Base-by-base conservation (phyloP, 176 grass and related monocot species). In the Aechmea fasciata region DNA sequence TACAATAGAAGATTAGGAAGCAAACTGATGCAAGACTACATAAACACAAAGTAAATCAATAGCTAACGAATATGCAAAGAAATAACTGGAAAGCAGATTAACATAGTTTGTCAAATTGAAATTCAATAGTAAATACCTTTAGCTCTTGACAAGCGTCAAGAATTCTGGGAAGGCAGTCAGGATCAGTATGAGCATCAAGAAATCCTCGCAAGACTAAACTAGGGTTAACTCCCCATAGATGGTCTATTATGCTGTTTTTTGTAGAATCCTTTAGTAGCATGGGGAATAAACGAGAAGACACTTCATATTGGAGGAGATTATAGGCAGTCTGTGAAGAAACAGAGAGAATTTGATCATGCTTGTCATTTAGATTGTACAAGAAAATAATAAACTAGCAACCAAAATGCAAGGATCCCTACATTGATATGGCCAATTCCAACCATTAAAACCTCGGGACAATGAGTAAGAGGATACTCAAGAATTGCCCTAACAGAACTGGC, bases 241-340 rank as follows among this genome's bases (percentile, higher is more conserved):
- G 71, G 13, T 78, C 78, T 61, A 97, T 65, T 64, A 79, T 83
- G 75, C 52, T 87, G 63, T 12, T 74, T 33, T 78, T 80, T 48
- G 61, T 68, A 67, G 81, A 70, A 81, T 87, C 87, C 80, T 83
- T 97, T 71, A 97, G 17, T n/a, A 97, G 64, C 73, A 77, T 55
- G 87, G 89, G 82, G 76, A 97, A 90, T 69, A 89, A 75, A 59
- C 65, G 75, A 67, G 83, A 90, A 22, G 83, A 51, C 72, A 97
- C 83, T 77, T 97, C 93, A 67, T 83, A 57, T 47, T 90, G 93
- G 66, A 97, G 81, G 47, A 97, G 86, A 73, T 97, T 92, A 77
- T 97, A 97, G 48, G 86, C 57, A 81, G 86, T 97, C 93, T 97
- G 86, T 61, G 81, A 67, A 84, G 22, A 63, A 74, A 87, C 47